These are phyloP conservation scores for Beta lomatogona DNA, from an alignment of 179 eudicot species.

Conservation along the genomic window DNA sequence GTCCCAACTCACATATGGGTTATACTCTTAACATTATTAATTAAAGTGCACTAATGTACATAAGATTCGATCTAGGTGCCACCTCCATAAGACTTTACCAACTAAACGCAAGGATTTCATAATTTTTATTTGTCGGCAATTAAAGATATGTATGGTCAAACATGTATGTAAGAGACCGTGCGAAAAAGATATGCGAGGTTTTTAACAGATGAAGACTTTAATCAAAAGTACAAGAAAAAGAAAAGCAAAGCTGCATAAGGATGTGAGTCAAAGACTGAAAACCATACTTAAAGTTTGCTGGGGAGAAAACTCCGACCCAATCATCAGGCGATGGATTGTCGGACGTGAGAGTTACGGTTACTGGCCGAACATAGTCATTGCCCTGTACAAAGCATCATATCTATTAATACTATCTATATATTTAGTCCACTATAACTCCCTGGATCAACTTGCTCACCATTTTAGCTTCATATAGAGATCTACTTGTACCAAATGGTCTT, in stretches of 20 bases:
- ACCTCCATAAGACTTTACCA: too few species aligned
- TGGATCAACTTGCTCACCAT: not conserved
- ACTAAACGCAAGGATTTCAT: too few species aligned
- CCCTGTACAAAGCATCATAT: not conserved
- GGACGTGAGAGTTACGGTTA: not conserved
- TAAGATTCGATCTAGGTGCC: too few species aligned
- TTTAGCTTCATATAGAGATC: not conserved
- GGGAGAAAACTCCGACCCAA: conserved; percentile 44
- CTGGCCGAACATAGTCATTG: not conserved
- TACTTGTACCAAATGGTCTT: not conserved
- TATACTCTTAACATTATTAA: too few species aligned
- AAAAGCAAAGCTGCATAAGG: not conserved
- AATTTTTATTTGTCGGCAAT: too few species aligned
- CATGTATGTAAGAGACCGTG: too few species aligned
- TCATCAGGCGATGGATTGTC: conserved; percentile 30
- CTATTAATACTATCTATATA: not conserved
- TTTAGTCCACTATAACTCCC: not conserved
- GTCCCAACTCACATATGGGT: too few species aligned
- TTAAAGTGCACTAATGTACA: too few species aligned
- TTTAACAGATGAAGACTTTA: not conserved
- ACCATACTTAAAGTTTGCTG: conserved; percentile 33
- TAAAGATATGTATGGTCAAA: too few species aligned
- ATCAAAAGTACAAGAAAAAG: not conserved
- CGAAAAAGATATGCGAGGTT: not conserved
- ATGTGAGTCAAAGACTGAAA: too few species aligned